Base-by-base conservation (phyloP, 495 filamentous ascomycete species). In the Margaritispora aquatica region DNA sequence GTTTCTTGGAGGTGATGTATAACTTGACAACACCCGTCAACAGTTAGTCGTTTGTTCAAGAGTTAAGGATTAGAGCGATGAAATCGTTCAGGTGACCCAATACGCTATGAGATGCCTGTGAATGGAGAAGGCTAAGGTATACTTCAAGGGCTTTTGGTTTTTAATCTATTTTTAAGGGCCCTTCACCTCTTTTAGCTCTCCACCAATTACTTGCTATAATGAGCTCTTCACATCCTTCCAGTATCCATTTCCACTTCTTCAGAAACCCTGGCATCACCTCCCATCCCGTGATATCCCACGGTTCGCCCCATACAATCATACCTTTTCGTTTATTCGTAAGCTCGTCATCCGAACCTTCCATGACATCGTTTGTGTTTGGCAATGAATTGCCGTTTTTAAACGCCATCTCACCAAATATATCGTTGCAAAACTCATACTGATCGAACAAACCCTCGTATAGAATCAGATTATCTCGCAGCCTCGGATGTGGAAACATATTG, bases 381-480 rank as follows among this genome's bases (percentile, higher is more conserved):
- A 31, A 54, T 15, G 24, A 34, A 5, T 34, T 34, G 5, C 13
- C 29, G 27, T 38, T 2, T 31, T 20, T 13, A 2, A 53, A 53
- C 7, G n/a, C n/a, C 11, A 53, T 2, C 21, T 53, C 51, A 10
- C 51, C 47, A 17, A 50, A 50, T 24, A 26, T 21, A 48, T 71
- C 69, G 13, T 62, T 58, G 44, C 65, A 65, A 4, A 71, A 51
- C 5, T 71, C 61, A 19, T 57, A 49, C 13, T 60, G 61, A 47
- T 66, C 68, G 48, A 68, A 50, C 2, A 44, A 26, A 13, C 49
- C 63, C 17, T 59, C 58, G 0, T 55, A 57, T 7, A 24, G 47
- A 15, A 71, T 69, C 1, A 73, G 48, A 48, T 70, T 73, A 31
- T 73, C 71, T 8, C 71, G 66, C 47, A 73, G 55, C 23, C 22